Evolutionary conservation across 768 basidiomycete genomes (phyloP).

Genomic region (Cantharellus anzutake): DNA sequence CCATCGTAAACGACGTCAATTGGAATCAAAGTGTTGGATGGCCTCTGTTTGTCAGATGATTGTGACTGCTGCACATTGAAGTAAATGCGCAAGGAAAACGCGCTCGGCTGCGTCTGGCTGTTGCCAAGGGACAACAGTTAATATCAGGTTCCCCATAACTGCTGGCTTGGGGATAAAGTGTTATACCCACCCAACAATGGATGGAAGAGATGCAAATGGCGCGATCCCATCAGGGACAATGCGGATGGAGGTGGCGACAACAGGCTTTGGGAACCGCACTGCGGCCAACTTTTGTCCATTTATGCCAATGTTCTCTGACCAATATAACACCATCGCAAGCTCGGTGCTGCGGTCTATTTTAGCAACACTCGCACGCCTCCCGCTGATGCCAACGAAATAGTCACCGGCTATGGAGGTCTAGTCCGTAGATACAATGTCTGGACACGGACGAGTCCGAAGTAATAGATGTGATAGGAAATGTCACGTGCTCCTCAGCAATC

Average conservation of each 20-base stretch:
- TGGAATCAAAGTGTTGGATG: constrained; percentile 4
- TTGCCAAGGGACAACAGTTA: no score
- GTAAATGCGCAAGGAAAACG: background rate
- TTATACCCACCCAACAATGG: constrained; percentile 2
- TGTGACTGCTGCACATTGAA: background rate
- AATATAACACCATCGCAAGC: constrained; percentile 6
- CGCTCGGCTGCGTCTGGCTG: background rate
- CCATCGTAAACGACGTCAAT: background rate
- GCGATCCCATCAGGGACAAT: constrained; percentile 7
- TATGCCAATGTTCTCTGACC: constrained; percentile 3
- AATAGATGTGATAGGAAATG: no score
- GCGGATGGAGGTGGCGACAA: constrained; percentile 5
- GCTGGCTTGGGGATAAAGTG: no score
- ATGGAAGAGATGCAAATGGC: constrained; percentile 4
- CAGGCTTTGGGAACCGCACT: constrained; percentile 2
- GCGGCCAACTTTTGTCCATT: constrained; percentile 5
- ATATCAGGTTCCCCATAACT: no score
- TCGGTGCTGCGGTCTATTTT: no score
- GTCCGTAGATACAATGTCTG: no score
- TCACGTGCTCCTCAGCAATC: no score
- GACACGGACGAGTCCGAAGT: no score
- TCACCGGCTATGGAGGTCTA: no score
- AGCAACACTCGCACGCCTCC: no score
- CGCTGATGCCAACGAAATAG: no score
- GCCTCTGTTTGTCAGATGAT: background rate